A percentile compares a stretch with the other conserved stretches of the same genome.
Conservation (phyloP, 2,329 filamentous ascomycete species). For the Graphiopsis chlorocephala region DNA sequence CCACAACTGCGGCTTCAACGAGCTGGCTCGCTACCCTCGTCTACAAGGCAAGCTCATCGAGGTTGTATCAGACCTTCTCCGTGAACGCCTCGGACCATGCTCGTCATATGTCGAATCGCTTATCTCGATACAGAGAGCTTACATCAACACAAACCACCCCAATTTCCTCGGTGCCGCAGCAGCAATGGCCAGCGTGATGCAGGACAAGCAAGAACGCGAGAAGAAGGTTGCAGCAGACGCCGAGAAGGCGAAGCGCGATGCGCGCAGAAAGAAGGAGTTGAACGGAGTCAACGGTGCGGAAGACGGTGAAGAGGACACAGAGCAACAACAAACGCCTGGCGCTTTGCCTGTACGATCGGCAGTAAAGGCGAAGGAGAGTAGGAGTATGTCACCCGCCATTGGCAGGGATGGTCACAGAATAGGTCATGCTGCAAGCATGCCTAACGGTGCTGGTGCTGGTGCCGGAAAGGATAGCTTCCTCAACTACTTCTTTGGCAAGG, state of each 20-base stretch:
- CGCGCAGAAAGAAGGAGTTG: constrained; percentile 77
- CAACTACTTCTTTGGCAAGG: constrained; percentile 98
- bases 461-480: constrained; percentile 86
- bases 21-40: constrained; percentile 86
- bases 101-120: constrained; percentile 92
- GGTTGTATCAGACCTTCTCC: constrained; percentile 90
- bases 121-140: constrained; percentile 94
- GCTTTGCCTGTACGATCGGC: constrained; percentile 54
- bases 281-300: constrained; percentile 72
- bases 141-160: constrained; percentile 99
- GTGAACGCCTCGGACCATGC: constrained; percentile 85
- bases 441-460: constrained; percentile 42
- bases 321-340: constrained; percentile 45
- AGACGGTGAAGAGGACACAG: constrained; percentile 63
- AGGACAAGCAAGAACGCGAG: constrained; percentile 90
- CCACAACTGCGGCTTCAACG: constrained; percentile 94
- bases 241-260: constrained; percentile 82
- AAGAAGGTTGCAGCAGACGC: constrained; percentile 75
- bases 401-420: constrained; percentile 46
- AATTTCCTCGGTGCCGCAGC: constrained; percentile 97
- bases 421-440: constrained; percentile 21
- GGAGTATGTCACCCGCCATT: constrained; percentile 81
- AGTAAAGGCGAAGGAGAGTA: constrained; percentile 51
- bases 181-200: constrained; percentile 95
- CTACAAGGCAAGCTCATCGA: constrained; percentile 97